phyloP scores from a whole-genome alignment of 2,329 filamentous ascomycete species.

The Sporothrix globosa region DNA sequence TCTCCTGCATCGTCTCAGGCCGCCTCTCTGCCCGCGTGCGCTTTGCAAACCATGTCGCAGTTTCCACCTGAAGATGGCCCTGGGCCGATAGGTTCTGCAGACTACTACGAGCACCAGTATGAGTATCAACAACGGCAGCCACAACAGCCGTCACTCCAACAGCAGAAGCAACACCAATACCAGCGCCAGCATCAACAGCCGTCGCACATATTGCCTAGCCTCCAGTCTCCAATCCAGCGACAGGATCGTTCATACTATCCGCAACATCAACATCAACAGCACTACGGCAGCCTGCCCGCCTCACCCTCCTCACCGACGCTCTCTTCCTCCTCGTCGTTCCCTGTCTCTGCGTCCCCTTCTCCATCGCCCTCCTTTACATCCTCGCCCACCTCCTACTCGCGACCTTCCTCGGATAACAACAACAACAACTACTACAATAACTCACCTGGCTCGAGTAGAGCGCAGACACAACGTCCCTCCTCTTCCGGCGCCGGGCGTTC shows the following conservation, averaged over 20 bases:
- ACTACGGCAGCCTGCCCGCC: conserved; percentile 32
- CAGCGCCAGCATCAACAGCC: conserved; percentile 11
- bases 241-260: conserved; percentile 23
- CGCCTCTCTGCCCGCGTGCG: conserved; percentile 15
- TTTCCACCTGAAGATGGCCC: conserved; percentile 53
- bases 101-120: background rate
- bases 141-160: conserved; percentile 10
- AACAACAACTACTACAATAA: background rate
- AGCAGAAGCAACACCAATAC: background rate
- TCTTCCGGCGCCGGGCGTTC: conserved; percentile 32
- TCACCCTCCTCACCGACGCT: conserved; percentile 36
- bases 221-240: conserved; percentile 6
- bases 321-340: conserved; percentile 27
- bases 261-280: conserved; percentile 25
- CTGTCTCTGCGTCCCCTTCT: conserved; percentile 15
- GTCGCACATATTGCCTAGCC: background rate
- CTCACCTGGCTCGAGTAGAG: conserved; percentile 10
- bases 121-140: background rate
- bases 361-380: conserved; percentile 27
- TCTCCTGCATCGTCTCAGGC: conserved; percentile 32
- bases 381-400: conserved; percentile 28
- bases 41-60: conserved; percentile 58
- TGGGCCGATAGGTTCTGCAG: conserved; percentile 38
- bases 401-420: conserved; percentile 24
- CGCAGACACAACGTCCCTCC: conserved; percentile 11